Conservation (phyloP, 345 rosid species). For the Streptanthus diversifolius region DNA sequence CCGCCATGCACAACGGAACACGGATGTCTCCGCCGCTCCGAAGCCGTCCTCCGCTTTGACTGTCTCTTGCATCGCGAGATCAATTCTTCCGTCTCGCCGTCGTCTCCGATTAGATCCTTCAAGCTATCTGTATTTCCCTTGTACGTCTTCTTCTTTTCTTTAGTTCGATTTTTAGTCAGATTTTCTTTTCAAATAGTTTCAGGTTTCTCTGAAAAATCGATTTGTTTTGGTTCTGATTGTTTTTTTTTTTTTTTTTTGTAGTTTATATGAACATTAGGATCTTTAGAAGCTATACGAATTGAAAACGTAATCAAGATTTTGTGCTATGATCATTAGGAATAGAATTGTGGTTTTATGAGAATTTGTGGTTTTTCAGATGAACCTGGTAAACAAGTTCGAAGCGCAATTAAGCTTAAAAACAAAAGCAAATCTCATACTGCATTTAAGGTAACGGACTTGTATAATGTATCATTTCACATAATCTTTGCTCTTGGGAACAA, state of each 20-base stretch:
- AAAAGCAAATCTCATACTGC: constrained; percentile 88
- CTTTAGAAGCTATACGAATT: too few relatives aligned
- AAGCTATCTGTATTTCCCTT: constrained; percentile 72
- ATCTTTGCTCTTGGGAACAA: not conserved
- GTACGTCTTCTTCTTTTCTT: constrained; percentile 42
- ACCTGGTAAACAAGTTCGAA: constrained; percentile 84
- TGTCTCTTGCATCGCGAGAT: constrained; percentile 75
- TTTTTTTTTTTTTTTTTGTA: not conserved
- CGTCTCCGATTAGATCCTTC: constrained; percentile 92
- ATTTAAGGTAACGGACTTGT: constrained; percentile 59
- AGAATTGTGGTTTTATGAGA: not conserved
- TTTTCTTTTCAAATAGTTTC: not conserved
- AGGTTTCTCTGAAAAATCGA: not conserved
- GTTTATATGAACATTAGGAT: too few relatives aligned
- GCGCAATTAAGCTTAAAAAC: constrained; percentile 85
- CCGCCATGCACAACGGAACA: constrained; percentile 32
- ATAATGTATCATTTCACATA: not conserved
- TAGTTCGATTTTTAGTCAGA: not conserved
- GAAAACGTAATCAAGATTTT: not conserved
- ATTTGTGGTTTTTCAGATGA: constrained; percentile 49
- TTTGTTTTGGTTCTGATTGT: constrained; percentile 1
- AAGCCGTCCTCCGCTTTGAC: constrained; percentile 39
- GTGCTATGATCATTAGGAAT: not conserved
- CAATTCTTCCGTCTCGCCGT: constrained; percentile 81
- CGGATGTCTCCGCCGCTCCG: constrained; percentile 31